Conservation (phyloP, 306 rosid species). For the Purshia tridentata region DNA sequence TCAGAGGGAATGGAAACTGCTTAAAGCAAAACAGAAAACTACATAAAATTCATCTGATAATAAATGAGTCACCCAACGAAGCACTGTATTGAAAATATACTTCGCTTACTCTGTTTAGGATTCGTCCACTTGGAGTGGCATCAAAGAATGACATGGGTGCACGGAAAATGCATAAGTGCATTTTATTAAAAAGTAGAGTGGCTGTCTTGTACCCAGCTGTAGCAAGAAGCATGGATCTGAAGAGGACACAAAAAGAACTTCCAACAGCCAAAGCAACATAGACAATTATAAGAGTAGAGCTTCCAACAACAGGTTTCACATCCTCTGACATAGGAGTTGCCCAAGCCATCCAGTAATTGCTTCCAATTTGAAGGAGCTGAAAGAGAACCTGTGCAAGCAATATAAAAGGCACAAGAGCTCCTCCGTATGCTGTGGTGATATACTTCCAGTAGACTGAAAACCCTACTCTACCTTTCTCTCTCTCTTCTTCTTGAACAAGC, state of each 20-base stretch:
- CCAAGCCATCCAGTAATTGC: constrained; percentile 97
- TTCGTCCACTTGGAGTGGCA: constrained; percentile 85
- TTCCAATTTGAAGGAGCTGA: constrained; percentile 79
- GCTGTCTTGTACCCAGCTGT: constrained; percentile 72
- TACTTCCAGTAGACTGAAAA: constrained; percentile 71
- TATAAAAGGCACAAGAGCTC: constrained; percentile 77
- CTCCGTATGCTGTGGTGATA: constrained; percentile 69
- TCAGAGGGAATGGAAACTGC: not conserved
- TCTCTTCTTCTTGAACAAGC: constrained; percentile 89
- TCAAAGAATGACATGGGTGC: constrained; percentile 92
- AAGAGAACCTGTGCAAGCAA: constrained; percentile 61
- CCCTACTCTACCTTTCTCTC: constrained; percentile 83
- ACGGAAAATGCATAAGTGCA: constrained; percentile 73
- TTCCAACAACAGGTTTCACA: constrained; percentile 42
- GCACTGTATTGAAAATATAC: not conserved
- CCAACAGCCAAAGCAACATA: constrained; percentile 70
- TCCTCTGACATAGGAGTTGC: constrained; percentile 74
- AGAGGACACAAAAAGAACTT: constrained; percentile 59
- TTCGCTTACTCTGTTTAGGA: constrained; percentile 67
- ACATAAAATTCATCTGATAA: not conserved
- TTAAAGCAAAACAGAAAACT: not conserved
- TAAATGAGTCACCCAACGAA: not conserved
- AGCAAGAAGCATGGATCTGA: constrained; percentile 42
- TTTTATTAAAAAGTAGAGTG: constrained; percentile 67
- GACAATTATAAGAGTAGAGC: constrained; percentile 49